Evolutionary conservation across 148 eudicot species (phyloP).

Genomic region (Spergularia bocconei): DNA sequence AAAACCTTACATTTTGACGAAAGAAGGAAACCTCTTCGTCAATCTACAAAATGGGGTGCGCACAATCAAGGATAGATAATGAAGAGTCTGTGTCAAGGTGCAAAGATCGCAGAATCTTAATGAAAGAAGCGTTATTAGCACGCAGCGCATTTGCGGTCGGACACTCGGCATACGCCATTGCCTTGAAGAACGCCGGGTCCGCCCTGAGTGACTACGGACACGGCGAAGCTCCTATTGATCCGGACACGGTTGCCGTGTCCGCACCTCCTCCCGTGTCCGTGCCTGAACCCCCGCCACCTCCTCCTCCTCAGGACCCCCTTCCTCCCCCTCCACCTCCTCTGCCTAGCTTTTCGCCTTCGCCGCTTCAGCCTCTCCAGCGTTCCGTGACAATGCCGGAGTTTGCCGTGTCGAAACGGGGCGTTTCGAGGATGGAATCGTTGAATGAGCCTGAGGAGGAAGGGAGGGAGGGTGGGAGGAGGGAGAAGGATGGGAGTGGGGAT

Average conservation of each 20-base stretch:
- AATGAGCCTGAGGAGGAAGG: slow-evolving; percentile 31
- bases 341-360: slow-evolving; percentile 60
- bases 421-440: slow-evolving; percentile 58
- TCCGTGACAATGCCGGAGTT: slow-evolving; percentile 84
- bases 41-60: slow-evolving; percentile 64
- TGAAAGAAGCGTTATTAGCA: slow-evolving; percentile 80
- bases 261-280: slow-evolving; percentile 9
- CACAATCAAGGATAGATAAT: slow-evolving; percentile 88
- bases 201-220: slow-evolving; percentile 78
- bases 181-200: slow-evolving; percentile 72
- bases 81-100: slow-evolving; percentile 89
- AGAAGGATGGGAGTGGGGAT: not conserved
- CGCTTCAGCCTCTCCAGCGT: slow-evolving; percentile 65
- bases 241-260: not conserved
- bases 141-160: slow-evolving; percentile 77
- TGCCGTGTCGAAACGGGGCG: slow-evolving; percentile 34
- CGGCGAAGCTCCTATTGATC: slow-evolving; percentile 50
- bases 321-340: slow-evolving; percentile 87
- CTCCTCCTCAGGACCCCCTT: slow-evolving; percentile 51
- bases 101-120: slow-evolving; percentile 70
- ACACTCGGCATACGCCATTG: slow-evolving; percentile 64
- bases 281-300: slow-evolving; percentile 39
- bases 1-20: not conserved
- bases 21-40: not conserved
- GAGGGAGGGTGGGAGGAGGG: not conserved